phyloP scores from a whole-genome alignment of 805 yeast species.

The Debaryomyces hansenii region DNA sequence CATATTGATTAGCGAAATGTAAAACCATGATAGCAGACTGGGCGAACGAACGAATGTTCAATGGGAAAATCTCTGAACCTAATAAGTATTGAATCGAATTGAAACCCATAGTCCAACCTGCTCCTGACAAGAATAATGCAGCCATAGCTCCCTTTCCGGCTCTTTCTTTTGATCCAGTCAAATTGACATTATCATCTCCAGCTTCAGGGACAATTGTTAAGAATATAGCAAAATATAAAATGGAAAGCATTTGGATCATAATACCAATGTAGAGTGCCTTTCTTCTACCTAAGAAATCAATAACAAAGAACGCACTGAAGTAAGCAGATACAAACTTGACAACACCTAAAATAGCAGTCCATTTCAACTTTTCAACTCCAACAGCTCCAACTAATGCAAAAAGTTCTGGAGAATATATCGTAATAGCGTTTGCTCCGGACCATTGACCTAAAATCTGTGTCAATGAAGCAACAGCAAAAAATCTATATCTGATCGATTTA shows the following conservation, averaged over 20 bases:
- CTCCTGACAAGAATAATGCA: conserved; percentile 49
- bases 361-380: conserved; percentile 41
- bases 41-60: conserved; percentile 49
- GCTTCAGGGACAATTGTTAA: conserved; percentile 47
- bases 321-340: conserved; percentile 53
- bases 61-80: conserved; percentile 56
- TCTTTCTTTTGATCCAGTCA: conserved; percentile 28
- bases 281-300: conserved; percentile 55
- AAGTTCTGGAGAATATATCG: conserved; percentile 56
- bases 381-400: conserved; percentile 48
- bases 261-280: conserved; percentile 51
- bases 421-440: conserved; percentile 59
- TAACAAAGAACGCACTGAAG: conserved; percentile 50
- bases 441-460: conserved; percentile 55
- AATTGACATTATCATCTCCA: conserved; percentile 24
- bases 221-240: conserved; percentile 49
- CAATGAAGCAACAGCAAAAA: conserved; percentile 38
- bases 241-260: conserved; percentile 39
- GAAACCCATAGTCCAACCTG: conserved; percentile 62
- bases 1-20: conserved; percentile 58
- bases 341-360: conserved; percentile 54
- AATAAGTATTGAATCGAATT: conserved; percentile 55
- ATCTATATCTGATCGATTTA: conserved; percentile 46
- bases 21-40: conserved; percentile 53
- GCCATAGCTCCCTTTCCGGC: conserved; percentile 53